These are phyloP conservation scores for Themeda triandra DNA, from an alignment of 176 grass and related monocot genomes.

Conservation along the genomic window DNA sequence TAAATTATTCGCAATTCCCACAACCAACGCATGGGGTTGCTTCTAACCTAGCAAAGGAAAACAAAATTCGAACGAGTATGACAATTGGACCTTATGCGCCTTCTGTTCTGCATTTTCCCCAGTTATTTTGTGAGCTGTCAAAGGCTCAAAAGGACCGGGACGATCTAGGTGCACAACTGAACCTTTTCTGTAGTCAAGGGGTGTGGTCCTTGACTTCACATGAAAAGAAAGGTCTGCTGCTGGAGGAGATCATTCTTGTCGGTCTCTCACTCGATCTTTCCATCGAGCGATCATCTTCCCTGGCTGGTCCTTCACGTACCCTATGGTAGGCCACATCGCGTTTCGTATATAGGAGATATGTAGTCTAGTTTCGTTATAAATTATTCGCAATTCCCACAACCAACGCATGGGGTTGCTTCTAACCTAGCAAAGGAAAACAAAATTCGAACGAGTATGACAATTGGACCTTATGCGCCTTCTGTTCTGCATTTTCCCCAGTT, in stretches of 20 bases:
- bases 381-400: too few relatives aligned
- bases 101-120: neutral
- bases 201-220: conserved; percentile 34
- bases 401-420: too few relatives aligned
- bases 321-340: conserved; percentile 31
- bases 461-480: neutral
- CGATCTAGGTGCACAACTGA: conserved; percentile 25
- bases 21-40: too few relatives aligned
- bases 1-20: too few relatives aligned
- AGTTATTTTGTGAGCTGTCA: conserved; percentile 10
- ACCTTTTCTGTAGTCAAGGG: conserved; percentile 23
- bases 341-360: too few relatives aligned
- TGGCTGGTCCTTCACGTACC: conserved; percentile 21
- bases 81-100: too few relatives aligned
- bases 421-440: too few relatives aligned
- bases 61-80: too few relatives aligned
- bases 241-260: conserved; percentile 62
- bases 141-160: neutral
- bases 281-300: conserved; percentile 1
- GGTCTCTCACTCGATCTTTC: conserved; percentile 40
- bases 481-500: neutral
- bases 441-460: too few relatives aligned
- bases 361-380: too few relatives aligned
- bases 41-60: too few relatives aligned
- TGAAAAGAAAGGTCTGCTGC: conserved; percentile 28